Evolutionary conservation across 2,329 filamentous ascomycete genomes (phyloP).

Genomic region (Cordyceps cicadae): DNA sequence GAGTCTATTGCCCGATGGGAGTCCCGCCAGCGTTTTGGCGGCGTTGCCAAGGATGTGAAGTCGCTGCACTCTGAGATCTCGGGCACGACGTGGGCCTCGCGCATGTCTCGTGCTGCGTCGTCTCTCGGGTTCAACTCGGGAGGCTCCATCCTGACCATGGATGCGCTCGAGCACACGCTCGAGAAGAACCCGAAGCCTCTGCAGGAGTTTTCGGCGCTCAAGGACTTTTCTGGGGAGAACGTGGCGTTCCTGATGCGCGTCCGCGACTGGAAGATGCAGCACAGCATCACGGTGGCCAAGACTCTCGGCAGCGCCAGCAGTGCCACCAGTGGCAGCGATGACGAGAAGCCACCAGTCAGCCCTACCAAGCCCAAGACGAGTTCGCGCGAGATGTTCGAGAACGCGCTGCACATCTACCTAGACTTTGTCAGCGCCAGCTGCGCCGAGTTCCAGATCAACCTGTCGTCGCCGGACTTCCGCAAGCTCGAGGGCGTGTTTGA

Average conservation of each 20-base stretch:
- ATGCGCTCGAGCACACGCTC: conserved; percentile 51
- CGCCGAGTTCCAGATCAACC: conserved; percentile 60
- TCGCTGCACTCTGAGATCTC: conserved; percentile 28
- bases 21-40: conserved; percentile 24
- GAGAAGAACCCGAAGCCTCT: conserved; percentile 47
- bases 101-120: conserved; percentile 24
- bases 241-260: conserved; percentile 56
- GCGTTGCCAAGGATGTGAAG: conserved; percentile 19
- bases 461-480: conserved; percentile 48
- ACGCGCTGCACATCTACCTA: conserved; percentile 52
- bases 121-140: conserved; percentile 25
- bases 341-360: conserved; percentile 11
- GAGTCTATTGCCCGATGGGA: conserved; percentile 43
- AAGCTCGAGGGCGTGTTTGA: conserved; percentile 51
- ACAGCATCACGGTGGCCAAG: conserved; percentile 15
- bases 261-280: conserved; percentile 40
- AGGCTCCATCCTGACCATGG: conserved; percentile 48
- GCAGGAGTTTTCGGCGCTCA: conserved; percentile 52
- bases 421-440: conserved; percentile 52
- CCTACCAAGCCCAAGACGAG: conserved; percentile 14
- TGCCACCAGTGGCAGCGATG: not conserved
- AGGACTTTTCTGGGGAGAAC: conserved; percentile 61
- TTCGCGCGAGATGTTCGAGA: conserved; percentile 45
- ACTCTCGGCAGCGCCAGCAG: conserved; percentile 13
- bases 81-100: conserved; percentile 28